These are phyloP conservation scores for Nemania diffusa DNA, from an alignment of 2,329 filamentous ascomycete genomes.

Conservation along the genomic window DNA sequence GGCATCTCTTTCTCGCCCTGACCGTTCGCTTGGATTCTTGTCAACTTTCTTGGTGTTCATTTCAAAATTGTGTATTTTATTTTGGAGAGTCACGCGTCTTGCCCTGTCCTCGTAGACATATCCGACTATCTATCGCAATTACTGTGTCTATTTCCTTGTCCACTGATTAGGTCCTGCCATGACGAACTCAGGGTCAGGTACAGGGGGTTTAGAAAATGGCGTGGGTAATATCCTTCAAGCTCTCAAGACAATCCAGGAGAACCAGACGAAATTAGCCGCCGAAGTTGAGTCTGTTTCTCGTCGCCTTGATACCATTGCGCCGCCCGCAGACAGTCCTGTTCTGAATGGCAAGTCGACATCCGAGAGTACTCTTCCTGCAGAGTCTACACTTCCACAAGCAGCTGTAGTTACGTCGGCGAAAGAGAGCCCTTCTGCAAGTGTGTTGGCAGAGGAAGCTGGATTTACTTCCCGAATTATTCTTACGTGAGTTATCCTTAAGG, in stretches of 20 bases:
- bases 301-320: slow-evolving; percentile 46
- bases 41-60: slow-evolving; percentile 4
- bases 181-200: slow-evolving; percentile 41
- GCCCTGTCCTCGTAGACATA: slow-evolving; percentile 7
- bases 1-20: background rate
- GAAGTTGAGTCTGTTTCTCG: slow-evolving; percentile 47
- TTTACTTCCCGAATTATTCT: slow-evolving; percentile 66
- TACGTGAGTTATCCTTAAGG: slow-evolving; percentile 53
- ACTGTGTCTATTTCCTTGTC: slow-evolving; percentile 6
- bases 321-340: slow-evolving; percentile 37
- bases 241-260: slow-evolving; percentile 46
- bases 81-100: background rate
- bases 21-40: slow-evolving; percentile 1
- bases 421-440: slow-evolving; percentile 40
- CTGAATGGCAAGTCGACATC: slow-evolving; percentile 38
- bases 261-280: slow-evolving; percentile 44
- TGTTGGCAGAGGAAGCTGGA: slow-evolving; percentile 54
- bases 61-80: background rate
- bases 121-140: background rate
- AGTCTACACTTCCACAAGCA: slow-evolving; percentile 34
- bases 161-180: slow-evolving; percentile 36
- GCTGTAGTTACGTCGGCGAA: slow-evolving; percentile 41
- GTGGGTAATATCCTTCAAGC: slow-evolving; percentile 47
- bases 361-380: slow-evolving; percentile 30
- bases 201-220: slow-evolving; percentile 32